Percentiles rank a stretch among this genome's conserved stretches.
Evolutionary conservation across 129 eudicot genomes (phyloP).

Genomic region (Ambrosia artemisiifolia): DNA sequence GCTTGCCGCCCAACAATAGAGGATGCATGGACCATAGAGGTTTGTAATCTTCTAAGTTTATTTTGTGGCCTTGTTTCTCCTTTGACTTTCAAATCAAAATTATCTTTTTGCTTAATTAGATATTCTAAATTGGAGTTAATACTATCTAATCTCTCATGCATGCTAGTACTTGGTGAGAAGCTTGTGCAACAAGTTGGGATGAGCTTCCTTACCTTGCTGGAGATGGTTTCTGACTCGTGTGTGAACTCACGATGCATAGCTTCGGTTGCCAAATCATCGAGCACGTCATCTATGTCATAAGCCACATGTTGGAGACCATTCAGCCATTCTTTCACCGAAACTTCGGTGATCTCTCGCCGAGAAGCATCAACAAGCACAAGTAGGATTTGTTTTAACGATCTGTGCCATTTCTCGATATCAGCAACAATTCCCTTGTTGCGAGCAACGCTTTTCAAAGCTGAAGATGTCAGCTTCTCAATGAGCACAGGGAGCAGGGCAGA

Average conservation of each 20-base stretch:
- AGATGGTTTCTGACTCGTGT: background rate
- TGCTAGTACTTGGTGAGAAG: background rate
- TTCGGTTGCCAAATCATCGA: background rate
- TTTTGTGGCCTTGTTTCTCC: background rate
- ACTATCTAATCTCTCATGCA: background rate
- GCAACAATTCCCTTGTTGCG: background rate
- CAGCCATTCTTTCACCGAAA: background rate
- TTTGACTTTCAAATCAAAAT: background rate
- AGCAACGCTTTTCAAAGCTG: background rate
- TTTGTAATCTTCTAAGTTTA: no score
- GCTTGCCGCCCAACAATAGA: no score
- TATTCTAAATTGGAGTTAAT: background rate
- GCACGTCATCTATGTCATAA: slow-evolving; percentile 11
- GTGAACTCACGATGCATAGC: background rate
- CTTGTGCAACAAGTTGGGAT: background rate
- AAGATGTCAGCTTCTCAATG: background rate
- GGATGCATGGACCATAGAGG: no score
- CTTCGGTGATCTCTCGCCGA: background rate
- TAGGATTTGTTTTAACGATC: background rate
- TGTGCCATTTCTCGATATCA: background rate
- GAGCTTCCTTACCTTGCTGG: background rate
- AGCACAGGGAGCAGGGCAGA: background rate
- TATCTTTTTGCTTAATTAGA: background rate
- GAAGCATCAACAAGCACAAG: background rate
- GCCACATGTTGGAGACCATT: background rate